phyloP scores from a whole-genome alignment of 192 early-diverging fungal species.

The Podila horticola region DNA sequence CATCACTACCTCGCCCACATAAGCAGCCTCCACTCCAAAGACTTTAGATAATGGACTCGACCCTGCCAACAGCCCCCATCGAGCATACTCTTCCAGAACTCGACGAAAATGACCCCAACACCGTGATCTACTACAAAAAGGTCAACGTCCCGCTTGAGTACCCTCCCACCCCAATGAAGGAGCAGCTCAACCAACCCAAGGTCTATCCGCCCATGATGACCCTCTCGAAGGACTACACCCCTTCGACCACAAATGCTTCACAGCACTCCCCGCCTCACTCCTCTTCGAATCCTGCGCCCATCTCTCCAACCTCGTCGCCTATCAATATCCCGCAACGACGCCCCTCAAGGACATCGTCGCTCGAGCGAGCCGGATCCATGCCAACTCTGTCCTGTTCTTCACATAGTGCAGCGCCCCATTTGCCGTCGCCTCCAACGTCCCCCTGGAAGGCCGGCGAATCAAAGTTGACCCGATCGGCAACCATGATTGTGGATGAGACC shows the following conservation, averaged over 20 bases:
- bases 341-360: not conserved
- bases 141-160: constrained; percentile 38
- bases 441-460: constrained; percentile 34
- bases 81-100: not conserved
- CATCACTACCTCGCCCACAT: not conserved
- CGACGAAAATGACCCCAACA: constrained; percentile 1
- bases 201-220: constrained; percentile 50
- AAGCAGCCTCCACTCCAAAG: not conserved
- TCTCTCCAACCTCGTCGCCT: constrained; percentile 9
- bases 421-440: constrained; percentile 36
- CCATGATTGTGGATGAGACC: constrained; percentile 33
- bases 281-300: not conserved
- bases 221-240: constrained; percentile 18
- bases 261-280: not conserved
- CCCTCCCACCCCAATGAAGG: constrained; percentile 27
- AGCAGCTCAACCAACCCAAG: constrained; percentile 23
- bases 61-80: not conserved
- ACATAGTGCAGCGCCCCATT: not conserved
- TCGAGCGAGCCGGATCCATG: constrained; percentile 9
- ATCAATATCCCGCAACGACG: constrained; percentile 25
- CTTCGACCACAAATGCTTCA: not conserved
- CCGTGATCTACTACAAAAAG: constrained; percentile 18
- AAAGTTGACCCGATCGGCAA: constrained; percentile 10
- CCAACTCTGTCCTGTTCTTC: constrained; percentile 4
- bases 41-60: not conserved